phyloP scores from a whole-genome alignment of 495 filamentous ascomycete genomes.

The Sphaerosporella brunnea region DNA sequence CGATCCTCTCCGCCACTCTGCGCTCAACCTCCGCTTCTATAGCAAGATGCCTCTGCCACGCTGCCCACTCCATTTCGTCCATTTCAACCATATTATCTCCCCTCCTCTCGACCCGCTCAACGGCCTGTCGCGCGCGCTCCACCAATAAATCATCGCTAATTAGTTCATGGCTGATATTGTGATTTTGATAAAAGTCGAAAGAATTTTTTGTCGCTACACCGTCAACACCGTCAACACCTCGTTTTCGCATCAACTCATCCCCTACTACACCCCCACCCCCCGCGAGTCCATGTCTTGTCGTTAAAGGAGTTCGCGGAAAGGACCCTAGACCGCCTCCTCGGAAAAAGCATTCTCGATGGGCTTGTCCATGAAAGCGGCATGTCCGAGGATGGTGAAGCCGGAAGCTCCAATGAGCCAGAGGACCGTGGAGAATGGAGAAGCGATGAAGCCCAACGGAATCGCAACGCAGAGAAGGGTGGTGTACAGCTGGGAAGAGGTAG shows the following conservation, averaged over 20 bases:
- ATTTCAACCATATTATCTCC: conserved; percentile 16
- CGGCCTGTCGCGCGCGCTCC: conserved; percentile 13
- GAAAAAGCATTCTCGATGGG: conserved; percentile 99
- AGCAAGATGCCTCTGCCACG: conserved; percentile 16
- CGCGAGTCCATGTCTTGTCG: conserved; percentile 26
- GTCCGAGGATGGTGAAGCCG: conserved; percentile 79
- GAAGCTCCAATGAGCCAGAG: conserved; percentile 93
- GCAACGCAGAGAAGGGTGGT: conserved; percentile 64
- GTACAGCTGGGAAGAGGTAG: conserved; percentile 88
- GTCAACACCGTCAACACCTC: conserved; percentile 2
- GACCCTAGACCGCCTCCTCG: conserved; percentile 97
- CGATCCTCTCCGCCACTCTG: conserved; percentile 15
- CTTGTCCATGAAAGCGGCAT: conserved; percentile 93
- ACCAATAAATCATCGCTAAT: conserved; percentile 18
- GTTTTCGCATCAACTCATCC: neutral
- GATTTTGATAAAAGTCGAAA: conserved; percentile 11
- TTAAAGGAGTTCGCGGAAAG: conserved; percentile 26
- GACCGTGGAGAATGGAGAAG: conserved; percentile 60
- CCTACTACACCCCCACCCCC: conserved; percentile 12
- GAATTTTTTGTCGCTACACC: conserved; percentile 3
- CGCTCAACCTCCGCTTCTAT: conserved; percentile 21
- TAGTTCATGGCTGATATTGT: neutral
- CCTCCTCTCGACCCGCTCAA: conserved; percentile 13
- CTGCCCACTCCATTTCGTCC: conserved; percentile 22
- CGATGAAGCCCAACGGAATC: conserved; percentile 65